Conservation (phyloP, 352 stramenopile genomes). For the Lagenidium giganteum region DNA sequence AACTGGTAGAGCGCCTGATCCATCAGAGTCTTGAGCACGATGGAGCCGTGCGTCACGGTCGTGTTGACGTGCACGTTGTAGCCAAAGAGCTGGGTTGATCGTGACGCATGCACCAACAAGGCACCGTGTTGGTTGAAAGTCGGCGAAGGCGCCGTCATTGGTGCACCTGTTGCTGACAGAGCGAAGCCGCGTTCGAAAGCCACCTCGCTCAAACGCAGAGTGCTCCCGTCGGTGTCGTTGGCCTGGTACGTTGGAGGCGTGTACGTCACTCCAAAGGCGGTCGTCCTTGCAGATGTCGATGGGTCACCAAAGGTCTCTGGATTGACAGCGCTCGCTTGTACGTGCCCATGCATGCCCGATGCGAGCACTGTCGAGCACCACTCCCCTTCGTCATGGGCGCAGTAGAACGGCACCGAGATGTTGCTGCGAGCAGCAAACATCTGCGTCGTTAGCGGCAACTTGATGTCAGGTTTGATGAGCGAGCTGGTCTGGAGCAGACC, state of each 20-base stretch:
- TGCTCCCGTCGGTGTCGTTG: slow-evolving; percentile 27
- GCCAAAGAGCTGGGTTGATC: slow-evolving; percentile 21
- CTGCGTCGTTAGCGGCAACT: slow-evolving; percentile 25
- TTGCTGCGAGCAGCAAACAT: slow-evolving; percentile 21
- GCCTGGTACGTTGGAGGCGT: too few species aligned
- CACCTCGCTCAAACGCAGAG: slow-evolving; percentile 25
- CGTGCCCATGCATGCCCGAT: too few species aligned
- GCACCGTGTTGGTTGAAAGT: slow-evolving; percentile 29
- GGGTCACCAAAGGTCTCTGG: slow-evolving; percentile 23
- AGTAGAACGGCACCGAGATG: slow-evolving; percentile 44
- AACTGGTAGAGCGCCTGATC: slow-evolving; percentile 41
- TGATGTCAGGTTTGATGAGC: slow-evolving; percentile 38
- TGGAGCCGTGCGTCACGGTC: slow-evolving; percentile 26
- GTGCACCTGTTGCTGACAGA: slow-evolving; percentile 1
- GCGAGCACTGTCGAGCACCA: slow-evolving; percentile 47
- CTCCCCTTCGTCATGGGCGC: slow-evolving; percentile 30
- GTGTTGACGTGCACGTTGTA: slow-evolving; percentile 55
- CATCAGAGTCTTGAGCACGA: slow-evolving; percentile 47
- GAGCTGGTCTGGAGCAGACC: slow-evolving; percentile 62
- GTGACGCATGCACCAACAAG: slow-evolving; percentile 25
- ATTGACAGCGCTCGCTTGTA: too few species aligned
- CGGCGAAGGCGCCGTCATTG: background rate
- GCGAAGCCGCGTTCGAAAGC: slow-evolving; percentile 30
- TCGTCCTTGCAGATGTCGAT: slow-evolving; percentile 29
- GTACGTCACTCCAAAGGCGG: slow-evolving; percentile 37